Conservation (phyloP, 441 rosid genomes). For the Eruca vesicaria region DNA sequence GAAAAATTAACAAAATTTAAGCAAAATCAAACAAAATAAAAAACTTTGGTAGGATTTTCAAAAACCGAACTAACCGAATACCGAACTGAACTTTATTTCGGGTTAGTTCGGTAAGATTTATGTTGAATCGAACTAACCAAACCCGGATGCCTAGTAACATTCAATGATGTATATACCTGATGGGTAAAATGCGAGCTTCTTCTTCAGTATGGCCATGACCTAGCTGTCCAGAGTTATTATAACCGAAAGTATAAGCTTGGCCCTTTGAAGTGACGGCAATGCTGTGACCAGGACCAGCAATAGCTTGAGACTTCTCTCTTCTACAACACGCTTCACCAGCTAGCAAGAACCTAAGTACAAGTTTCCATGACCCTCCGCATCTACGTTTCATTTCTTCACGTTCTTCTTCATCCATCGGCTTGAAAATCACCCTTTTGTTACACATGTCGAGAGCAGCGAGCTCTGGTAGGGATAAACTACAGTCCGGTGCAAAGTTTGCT, state of each 20-base stretch:
- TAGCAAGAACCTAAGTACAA: slow-evolving; percentile 80
- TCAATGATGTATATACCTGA: slow-evolving; percentile 59
- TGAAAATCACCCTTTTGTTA: slow-evolving; percentile 75
- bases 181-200: slow-evolving; percentile 64
- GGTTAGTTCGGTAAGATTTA: too few relatives aligned
- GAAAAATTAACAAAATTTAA: too few relatives aligned
- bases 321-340: slow-evolving; percentile 93
- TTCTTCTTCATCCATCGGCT: slow-evolving; percentile 74
- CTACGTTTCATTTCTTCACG: slow-evolving; percentile 65
- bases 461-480: slow-evolving; percentile 72
- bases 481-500: slow-evolving; percentile 83
- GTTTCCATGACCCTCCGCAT: slow-evolving; percentile 98
- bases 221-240: slow-evolving; percentile 84
- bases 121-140: neutral
- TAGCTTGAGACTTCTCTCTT: slow-evolving; percentile 92
- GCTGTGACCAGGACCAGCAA: slow-evolving; percentile 95
- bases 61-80: too few relatives aligned
- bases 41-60: too few relatives aligned
- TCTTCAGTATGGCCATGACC: slow-evolving; percentile 86
- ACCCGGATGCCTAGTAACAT: neutral
- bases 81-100: too few relatives aligned
- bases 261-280: slow-evolving; percentile 81
- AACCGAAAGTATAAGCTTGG: slow-evolving; percentile 77
- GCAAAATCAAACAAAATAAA: too few relatives aligned
- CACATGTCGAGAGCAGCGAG: slow-evolving; percentile 99